Conservation (phyloP, 257 asterid species). For the Gentiana straminea region DNA sequence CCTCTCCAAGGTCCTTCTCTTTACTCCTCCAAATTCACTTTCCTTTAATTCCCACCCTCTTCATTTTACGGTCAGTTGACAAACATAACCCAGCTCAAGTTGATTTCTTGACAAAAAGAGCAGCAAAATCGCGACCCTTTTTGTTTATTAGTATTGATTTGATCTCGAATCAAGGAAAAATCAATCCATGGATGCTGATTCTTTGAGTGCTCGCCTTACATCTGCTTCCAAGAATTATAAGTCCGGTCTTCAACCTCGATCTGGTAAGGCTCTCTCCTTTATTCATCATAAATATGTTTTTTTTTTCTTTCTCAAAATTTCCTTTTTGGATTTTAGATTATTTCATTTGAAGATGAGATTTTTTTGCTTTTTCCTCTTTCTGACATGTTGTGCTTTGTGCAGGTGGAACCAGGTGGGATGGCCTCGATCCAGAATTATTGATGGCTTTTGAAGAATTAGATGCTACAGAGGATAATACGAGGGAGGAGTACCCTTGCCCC, state of each 20-base stretch:
- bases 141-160: neutral
- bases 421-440: conserved; percentile 53
- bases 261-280: conserved; percentile 27
- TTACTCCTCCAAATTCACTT: conserved; percentile 19
- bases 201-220: conserved; percentile 72
- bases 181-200: conserved; percentile 59
- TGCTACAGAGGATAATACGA: conserved; percentile 44
- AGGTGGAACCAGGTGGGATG: conserved; percentile 47
- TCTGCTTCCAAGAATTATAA: conserved; percentile 68
- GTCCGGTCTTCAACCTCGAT: conserved; percentile 76
- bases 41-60: conserved; percentile 8
- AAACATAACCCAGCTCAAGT: conserved; percentile 9
- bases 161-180: conserved; percentile 8
- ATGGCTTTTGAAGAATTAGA: conserved; percentile 74
- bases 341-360: conserved; percentile 5
- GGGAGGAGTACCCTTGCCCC: conserved; percentile 67
- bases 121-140: neutral
- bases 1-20: conserved; percentile 2
- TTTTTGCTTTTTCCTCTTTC: conserved; percentile 1
- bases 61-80: conserved; percentile 7
- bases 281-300: neutral
- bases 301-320: neutral
- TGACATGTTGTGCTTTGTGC: neutral
- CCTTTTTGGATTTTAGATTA: neutral
- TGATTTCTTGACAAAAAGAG: neutral